Base-by-base conservation (phyloP, 257 asterid genomes). In the Thymus quinquecostatus region DNA sequence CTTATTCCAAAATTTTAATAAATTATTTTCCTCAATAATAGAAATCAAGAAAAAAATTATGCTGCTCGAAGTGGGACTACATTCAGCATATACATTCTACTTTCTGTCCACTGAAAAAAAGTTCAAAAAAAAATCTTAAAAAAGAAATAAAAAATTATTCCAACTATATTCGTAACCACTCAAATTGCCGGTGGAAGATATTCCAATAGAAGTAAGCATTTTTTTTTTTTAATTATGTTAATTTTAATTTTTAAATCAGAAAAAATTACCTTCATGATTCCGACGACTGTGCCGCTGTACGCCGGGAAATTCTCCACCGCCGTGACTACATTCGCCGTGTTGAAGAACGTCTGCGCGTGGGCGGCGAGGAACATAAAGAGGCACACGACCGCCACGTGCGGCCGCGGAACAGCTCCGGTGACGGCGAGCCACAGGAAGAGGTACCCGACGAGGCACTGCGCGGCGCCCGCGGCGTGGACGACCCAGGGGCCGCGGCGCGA, bases 281-380 rank as follows among this genome's bases (percentile, higher is more conserved):
- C 97, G 62, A 94, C 92, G 11, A 88, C 73, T n/a, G 99, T 94
- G 1, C 99, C 97, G 71, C 89, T 77, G 30, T 87, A 85, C 1
- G 73, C 80, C 0, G 90, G 97, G 34, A 91, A 91, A 74, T 94
- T 94, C 77, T 77, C 83, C 49, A 94, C 97, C 10, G 97, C 86
- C 4, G 99, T 85, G 3, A 94, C 99, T 40, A 94, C 96, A 65
- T 94, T 91, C 0, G 90, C 97, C 62, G 97, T 91, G 64, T 84
- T 94, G 82, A 91, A 88, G 53, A 89, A 94, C 5, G 99, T 91
- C 86, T 91, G 97, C 30, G 99, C 77, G 75, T 94, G 99, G 6
- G 99, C 99, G 36, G 89, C 97, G 12, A 91, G 69, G 73, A 91
- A 91, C 97, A 94, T 94, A 67, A 86, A 89, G 56, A 94, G 72